Percentiles rank a stretch among this genome's conserved stretches.
These are phyloP conservation scores for Aspergillus novofumigatus DNA, from an alignment of 2,329 filamentous ascomycete genomes.

Conservation along the genomic window DNA sequence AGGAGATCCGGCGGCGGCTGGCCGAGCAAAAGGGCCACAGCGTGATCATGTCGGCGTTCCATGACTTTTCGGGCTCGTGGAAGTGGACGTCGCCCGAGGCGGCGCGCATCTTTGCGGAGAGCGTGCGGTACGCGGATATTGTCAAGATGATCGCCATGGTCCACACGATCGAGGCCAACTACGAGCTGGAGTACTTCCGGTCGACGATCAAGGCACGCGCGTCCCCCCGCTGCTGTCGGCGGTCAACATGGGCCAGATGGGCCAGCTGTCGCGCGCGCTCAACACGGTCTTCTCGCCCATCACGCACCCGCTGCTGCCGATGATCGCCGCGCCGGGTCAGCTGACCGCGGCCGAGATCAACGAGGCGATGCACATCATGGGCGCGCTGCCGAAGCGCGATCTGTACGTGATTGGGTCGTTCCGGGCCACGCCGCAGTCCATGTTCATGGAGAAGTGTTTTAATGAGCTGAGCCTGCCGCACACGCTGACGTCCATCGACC, in stretches of 20 bases:
- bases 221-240: slow-evolving; percentile 71
- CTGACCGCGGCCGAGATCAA: slow-evolving; percentile 85
- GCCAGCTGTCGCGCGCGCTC: slow-evolving; percentile 75
- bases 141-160: slow-evolving; percentile 89
- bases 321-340: slow-evolving; percentile 81
- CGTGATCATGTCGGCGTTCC: slow-evolving; percentile 86
- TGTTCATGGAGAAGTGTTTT: slow-evolving; percentile 82
- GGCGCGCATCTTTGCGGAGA: slow-evolving; percentile 66
- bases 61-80: slow-evolving; percentile 81
- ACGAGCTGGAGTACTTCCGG: slow-evolving; percentile 85
- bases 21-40: slow-evolving; percentile 70
- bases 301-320: slow-evolving; percentile 76
- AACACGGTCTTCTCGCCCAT: slow-evolving; percentile 87
- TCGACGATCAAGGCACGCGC: slow-evolving; percentile 65
- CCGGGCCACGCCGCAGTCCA: slow-evolving; percentile 69
- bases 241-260: slow-evolving; percentile 83
- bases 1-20: slow-evolving; percentile 64
- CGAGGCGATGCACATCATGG: slow-evolving; percentile 69
- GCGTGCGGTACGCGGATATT: slow-evolving; percentile 72
- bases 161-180: slow-evolving; percentile 78
- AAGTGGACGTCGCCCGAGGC: slow-evolving; percentile 75
- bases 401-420: slow-evolving; percentile 76
- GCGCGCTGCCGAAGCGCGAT: slow-evolving; percentile 72
- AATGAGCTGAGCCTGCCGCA: slow-evolving; percentile 83
- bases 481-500: slow-evolving; percentile 70